Evolutionary conservation across 148 eudicot genomes (phyloP), one percentile per base, ranked within the genome.

Genomic region (Diospyros kaki): DNA sequence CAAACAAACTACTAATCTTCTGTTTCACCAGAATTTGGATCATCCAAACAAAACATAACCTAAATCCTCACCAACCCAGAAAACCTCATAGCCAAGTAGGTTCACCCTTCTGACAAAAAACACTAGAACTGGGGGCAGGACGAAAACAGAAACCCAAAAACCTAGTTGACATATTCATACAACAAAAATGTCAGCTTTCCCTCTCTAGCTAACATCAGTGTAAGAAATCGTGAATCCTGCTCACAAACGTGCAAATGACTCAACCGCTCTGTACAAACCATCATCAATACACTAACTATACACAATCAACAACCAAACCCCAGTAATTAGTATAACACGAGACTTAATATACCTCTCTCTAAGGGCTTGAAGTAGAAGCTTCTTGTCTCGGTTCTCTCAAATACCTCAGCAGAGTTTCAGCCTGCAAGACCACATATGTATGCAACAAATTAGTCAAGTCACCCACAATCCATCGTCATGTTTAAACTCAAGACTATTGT

Each of bases 371-470:
- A 66, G 88, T 67, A 17, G 92, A 86, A 71, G 96, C 90, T 80
- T 82, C 89, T 74, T 88, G 90, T 71, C 98, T 88, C 68, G 92
- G 85, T 85, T 93, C 99, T 79, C 99, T 93, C 84, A 95, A 63
- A 72, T 86, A 86, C 64, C 84, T 85, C 38, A 95, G 91, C 75
- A 95, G 87, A 1, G 87, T 89, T 80, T 90, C 94, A 59, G 99
- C 97, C 97, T 95, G 97, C 80, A 78, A 81, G 76, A 74, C 86
- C 60, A 28, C 28, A 28, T 28, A 28, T 28, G 28, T 28, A 28
- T 28, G 28, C 28, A 28, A 28, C 28, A 28, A 28, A 28, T 28
- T 28, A 28, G 28, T 28, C 28, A 28, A 28, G 28, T 28, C 28
- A 28, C 28, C 28, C 28, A 28, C 28, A 28, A 28, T 28, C 28